phyloP scores from a whole-genome alignment of 306 rosid genomes.

The Trifolium pratense region DNA sequence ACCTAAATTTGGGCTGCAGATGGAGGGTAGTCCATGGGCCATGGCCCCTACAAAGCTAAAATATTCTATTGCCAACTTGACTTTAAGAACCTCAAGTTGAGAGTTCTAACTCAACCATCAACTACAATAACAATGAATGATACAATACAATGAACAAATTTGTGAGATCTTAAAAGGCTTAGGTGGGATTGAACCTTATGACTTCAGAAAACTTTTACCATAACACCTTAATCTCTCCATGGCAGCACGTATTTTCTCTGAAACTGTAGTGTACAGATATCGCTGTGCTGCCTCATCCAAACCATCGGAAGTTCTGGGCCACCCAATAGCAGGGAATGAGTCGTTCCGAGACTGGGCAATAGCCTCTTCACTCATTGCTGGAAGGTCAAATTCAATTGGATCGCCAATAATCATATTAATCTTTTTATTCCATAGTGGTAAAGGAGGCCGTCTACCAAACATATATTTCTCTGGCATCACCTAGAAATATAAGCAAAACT shows the following conservation, averaged over 20 bases:
- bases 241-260: constrained; percentile 65
- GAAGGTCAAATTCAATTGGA: constrained; percentile 80
- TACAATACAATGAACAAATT: constrained; percentile 32
- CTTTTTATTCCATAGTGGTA: constrained; percentile 79
- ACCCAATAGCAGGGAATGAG: constrained; percentile 57
- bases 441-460: constrained; percentile 75
- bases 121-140: constrained; percentile 39
- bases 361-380: constrained; percentile 67
- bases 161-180: constrained; percentile 19
- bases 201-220: constrained; percentile 44
- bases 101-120: constrained; percentile 30
- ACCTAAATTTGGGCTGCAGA: constrained; percentile 35
- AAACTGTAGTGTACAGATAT: constrained; percentile 66
- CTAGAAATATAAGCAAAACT: constrained; percentile 50
- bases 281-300: constrained; percentile 83
- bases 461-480: constrained; percentile 85
- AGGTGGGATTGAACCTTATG: constrained; percentile 28
- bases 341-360: constrained; percentile 50
- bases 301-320: constrained; percentile 62
- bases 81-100: constrained; percentile 9
- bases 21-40: background rate
- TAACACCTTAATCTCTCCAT: constrained; percentile 70
- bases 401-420: constrained; percentile 71
- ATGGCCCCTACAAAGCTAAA: constrained; percentile 25
- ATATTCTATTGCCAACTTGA: constrained; percentile 19